Base-by-base conservation (phyloP, 2,329 filamentous ascomycete genomes). In the Chaetomium globosum region DNA sequence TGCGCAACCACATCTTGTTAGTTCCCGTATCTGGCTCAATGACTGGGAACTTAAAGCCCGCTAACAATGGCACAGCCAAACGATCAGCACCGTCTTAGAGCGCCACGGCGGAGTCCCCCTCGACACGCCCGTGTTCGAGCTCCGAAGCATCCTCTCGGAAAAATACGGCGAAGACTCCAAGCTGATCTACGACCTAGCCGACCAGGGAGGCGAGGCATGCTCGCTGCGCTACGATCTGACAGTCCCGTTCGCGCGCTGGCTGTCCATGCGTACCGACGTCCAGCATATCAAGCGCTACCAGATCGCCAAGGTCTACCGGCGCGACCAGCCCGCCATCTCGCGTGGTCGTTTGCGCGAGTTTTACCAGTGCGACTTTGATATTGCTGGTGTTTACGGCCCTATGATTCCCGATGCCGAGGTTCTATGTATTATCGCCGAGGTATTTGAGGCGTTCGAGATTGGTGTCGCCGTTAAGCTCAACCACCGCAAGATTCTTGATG, bases 381-480 rank as follows among this genome's bases (percentile, higher is more conserved):
- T 62, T 4, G 60, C 60, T 2, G 60, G 60, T 5, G 53, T 62
- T 5, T 62, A 56, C 8, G 60, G 57, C n/a, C 21, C 36, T 9
- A 62, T 62, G 60, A 57, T 61, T 7, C 60, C 60, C 12, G 60
- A 62, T 5, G 53, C 60, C 1, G 60, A 62, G 53, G 21, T 62
- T 3, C 2, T 62, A 2, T 62, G 60, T 12, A 28, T 51, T 4
- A 26, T 39, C 3, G 28, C n/a, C 2, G 60, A 57, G 53, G 53
- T 62, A 0, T 62, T 57, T 30, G 60, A 57, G 39, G 53, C 43
- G 1, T 49, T 62, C 2, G 9, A 30, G 23, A 51, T 62, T n/a
- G 60, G 28, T 0, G 39, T 57, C 1, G 9, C 16, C 9, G 43
- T 56, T 10, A 62, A 62, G 39, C 13, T 54, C 16, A 61, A 61